A percentile compares a stretch with the other conserved stretches of the same genome.
Evolutionary conservation across 2,329 filamentous ascomycete species (phyloP).

Genomic region (Diaporthe citriasiana): DNA sequence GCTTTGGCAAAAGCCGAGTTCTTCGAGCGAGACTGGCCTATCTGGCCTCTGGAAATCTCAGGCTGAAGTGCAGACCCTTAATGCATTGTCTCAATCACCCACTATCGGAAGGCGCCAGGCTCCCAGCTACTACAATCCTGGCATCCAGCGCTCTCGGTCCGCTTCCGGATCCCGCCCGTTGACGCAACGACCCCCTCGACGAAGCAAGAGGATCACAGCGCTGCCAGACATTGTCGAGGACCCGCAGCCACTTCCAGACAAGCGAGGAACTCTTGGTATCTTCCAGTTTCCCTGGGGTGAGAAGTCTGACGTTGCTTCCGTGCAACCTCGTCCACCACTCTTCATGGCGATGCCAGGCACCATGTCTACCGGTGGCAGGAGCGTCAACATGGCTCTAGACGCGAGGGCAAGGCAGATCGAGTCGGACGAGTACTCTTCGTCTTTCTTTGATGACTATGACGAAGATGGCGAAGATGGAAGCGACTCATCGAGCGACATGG

Average conservation of each 20-base stretch:
- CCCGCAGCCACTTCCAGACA: constrained; percentile 70
- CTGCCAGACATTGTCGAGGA: constrained; percentile 75
- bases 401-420: constrained; percentile 55
- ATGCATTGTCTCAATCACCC: not conserved
- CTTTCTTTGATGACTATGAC: constrained; percentile 73
- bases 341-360: constrained; percentile 66
- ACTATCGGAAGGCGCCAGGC: constrained; percentile 23
- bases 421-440: constrained; percentile 60
- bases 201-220: constrained; percentile 68
- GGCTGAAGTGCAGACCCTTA: constrained; percentile 1
- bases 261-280: constrained; percentile 72
- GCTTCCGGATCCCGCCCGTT: constrained; percentile 55
- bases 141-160: constrained; percentile 46
- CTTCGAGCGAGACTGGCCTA: constrained; percentile 38
- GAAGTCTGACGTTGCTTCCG: constrained; percentile 68
- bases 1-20: constrained; percentile 57
- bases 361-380: constrained; percentile 59
- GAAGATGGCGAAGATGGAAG: constrained; percentile 60
- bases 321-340: constrained; percentile 55
- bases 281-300: constrained; percentile 78
- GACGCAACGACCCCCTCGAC: constrained; percentile 68
- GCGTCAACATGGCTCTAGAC: constrained; percentile 50
- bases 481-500: constrained; percentile 54
- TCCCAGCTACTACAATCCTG: constrained; percentile 37
- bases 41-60: constrained; percentile 52